Conservation (phyloP, 495 filamentous ascomycete species). For the Penicillium canescens region DNA sequence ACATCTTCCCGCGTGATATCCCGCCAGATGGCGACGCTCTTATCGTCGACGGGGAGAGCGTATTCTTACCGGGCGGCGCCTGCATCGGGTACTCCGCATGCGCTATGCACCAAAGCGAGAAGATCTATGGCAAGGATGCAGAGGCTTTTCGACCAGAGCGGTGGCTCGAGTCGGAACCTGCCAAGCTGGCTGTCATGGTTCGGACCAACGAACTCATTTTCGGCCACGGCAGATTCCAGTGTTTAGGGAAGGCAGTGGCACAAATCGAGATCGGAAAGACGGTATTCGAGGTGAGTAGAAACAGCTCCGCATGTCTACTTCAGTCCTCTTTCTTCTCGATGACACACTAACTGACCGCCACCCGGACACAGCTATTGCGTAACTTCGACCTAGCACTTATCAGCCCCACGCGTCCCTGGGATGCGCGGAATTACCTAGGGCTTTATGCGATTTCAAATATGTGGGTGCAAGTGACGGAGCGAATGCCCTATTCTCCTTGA, state of each 20-base stretch:
- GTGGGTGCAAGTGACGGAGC: conserved; percentile 25
- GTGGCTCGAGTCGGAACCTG: conserved; percentile 58
- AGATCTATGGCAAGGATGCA: conserved; percentile 61
- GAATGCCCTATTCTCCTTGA: conserved; percentile 2
- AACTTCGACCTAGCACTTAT: conserved; percentile 53
- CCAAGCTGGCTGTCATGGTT: conserved; percentile 50
- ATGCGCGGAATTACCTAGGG: conserved; percentile 19
- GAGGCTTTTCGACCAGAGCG: conserved; percentile 62
- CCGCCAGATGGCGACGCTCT: conserved; percentile 52
- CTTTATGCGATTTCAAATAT: conserved; percentile 28
- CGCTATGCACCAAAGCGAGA: conserved; percentile 52
- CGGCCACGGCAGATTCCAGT: conserved; percentile 35
- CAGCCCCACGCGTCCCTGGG: conserved; percentile 49
- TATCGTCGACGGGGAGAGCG: conserved; percentile 32
- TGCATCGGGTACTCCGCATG: conserved; percentile 49
- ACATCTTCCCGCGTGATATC: conserved; percentile 43
- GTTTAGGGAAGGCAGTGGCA: conserved; percentile 38
- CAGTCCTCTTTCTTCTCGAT: background rate
- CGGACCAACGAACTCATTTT: conserved; percentile 44
- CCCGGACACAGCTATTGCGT: conserved; percentile 48
- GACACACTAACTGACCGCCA: conserved; percentile 3
- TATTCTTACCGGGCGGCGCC: conserved; percentile 52
- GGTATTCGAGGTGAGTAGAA: conserved; percentile 49
- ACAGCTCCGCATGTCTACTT: conserved; percentile 5
- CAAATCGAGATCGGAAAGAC: conserved; percentile 52